Evolutionary conservation across 2,329 filamentous ascomycete species (phyloP).

Genomic region (Trichoderma simmonsii): DNA sequence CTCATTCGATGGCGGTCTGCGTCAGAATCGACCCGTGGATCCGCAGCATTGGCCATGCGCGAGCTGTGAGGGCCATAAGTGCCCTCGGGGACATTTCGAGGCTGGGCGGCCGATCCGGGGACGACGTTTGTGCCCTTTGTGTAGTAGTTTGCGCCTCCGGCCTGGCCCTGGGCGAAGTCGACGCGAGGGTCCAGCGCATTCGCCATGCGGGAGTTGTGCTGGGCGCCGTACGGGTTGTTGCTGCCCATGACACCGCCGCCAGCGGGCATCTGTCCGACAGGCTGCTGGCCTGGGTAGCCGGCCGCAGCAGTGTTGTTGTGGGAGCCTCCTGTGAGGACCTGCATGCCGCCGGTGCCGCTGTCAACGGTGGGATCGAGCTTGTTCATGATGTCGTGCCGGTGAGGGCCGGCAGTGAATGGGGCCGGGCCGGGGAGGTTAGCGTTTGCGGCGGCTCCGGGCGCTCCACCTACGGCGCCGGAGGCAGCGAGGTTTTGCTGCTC

Average conservation of each 20-base stretch:
- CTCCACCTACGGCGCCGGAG: background rate
- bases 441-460: background rate
- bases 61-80: conserved; percentile 32
- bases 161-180: conserved; percentile 32
- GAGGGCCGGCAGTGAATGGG: conserved; percentile 20
- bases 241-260: background rate
- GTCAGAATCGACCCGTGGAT: conserved; percentile 45
- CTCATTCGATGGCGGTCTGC: background rate
- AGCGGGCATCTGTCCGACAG: background rate
- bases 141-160: background rate
- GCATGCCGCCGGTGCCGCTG: conserved; percentile 15
- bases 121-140: conserved; percentile 3
- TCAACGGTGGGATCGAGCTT: conserved; percentile 21
- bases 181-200: conserved; percentile 48
- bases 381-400: conserved; percentile 21
- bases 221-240: conserved; percentile 11
- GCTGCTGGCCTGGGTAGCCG: background rate
- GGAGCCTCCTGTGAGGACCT: background rate
- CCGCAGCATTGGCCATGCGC: conserved; percentile 42
- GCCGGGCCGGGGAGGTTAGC: conserved; percentile 20
- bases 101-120: background rate
- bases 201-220: conserved; percentile 36
- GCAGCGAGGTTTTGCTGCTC: conserved; percentile 8
- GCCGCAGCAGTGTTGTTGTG: background rate
- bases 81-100: conserved; percentile 14